These are phyloP conservation scores for Globisporangium alternatum DNA, from an alignment of 352 stramenopile species.

Conservation along the genomic window DNA sequence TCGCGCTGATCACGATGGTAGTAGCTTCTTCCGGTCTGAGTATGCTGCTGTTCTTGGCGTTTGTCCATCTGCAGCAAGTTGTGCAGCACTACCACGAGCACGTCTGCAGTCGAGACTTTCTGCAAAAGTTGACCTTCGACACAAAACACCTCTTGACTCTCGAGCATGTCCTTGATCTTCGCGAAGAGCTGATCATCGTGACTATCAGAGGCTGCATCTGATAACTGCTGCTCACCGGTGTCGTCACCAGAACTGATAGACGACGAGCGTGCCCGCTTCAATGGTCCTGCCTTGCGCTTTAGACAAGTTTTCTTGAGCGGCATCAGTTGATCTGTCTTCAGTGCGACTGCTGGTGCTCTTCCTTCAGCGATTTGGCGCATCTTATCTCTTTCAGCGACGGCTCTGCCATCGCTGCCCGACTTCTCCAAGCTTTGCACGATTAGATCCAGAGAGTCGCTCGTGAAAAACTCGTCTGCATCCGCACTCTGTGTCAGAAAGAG, in stretches of 20 bases:
- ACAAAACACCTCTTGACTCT: slow-evolving; percentile 29
- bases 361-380: neutral
- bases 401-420: slow-evolving; percentile 1
- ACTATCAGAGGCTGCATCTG: neutral
- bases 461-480: slow-evolving; percentile 33
- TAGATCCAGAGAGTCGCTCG: slow-evolving; percentile 29
- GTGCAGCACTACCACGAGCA: slow-evolving; percentile 35
- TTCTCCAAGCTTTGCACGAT: slow-evolving; percentile 18
- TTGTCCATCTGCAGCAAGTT: slow-evolving; percentile 47
- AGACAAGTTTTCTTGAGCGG: slow-evolving; percentile 41
- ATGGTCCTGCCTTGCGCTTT: slow-evolving; percentile 39
- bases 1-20: neutral
- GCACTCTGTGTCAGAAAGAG: slow-evolving; percentile 35
- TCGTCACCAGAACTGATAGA: neutral
- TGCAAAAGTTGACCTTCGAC: slow-evolving; percentile 23
- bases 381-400: neutral
- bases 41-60: neutral
- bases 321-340: neutral
- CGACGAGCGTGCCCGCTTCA: neutral
- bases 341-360: neutral
- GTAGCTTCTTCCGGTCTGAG: neutral
- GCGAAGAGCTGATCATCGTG: neutral
- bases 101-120: slow-evolving; percentile 24
- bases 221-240: slow-evolving; percentile 8
- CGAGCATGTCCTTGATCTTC: slow-evolving; percentile 19